A percentile compares a stretch with the other conserved stretches of the same genome.
phyloP scores from a whole-genome alignment of 2,329 filamentous ascomycete genomes.

The Plectosphaerella sp. region DNA sequence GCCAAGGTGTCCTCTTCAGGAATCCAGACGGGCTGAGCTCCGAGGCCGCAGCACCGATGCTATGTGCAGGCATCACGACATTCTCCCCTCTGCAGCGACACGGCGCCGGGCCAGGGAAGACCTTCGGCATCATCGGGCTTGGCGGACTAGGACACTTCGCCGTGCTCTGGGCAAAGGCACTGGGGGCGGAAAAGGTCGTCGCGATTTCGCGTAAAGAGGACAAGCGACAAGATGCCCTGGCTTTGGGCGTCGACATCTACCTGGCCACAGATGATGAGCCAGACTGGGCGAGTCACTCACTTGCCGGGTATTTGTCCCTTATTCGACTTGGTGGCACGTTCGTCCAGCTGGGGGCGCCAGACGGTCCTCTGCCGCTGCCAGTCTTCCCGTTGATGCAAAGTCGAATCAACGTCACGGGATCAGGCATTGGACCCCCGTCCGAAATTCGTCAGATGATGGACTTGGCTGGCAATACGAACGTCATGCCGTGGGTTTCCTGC shows the following conservation, averaged over 20 bases:
- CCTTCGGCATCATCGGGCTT: conserved; percentile 14
- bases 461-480: no score
- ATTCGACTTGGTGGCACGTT: no score
- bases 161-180: conserved; percentile 12
- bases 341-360: no score
- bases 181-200: conserved; percentile 5
- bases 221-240: conserved; percentile 7
- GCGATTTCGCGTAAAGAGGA: not conserved
- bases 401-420: no score
- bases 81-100: conserved; percentile 15
- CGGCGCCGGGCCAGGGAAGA: conserved; percentile 23
- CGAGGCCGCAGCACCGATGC: conserved; percentile 4
- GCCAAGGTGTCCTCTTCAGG: no score
- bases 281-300: conserved; percentile 20
- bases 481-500: no score
- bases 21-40: conserved; percentile 2
- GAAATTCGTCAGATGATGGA: no score
- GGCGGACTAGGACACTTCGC: conserved; percentile 19
- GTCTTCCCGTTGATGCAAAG: no score
- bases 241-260: conserved; percentile 13
- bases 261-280: conserved; percentile 28
- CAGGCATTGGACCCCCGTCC: no score
- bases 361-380: no score
- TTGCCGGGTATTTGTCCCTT: no score
- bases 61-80: conserved; percentile 17